These are phyloP conservation scores for Chlorella sp. DNA, from an alignment of 139 green algal genomes.

Conservation along the genomic window DNA sequence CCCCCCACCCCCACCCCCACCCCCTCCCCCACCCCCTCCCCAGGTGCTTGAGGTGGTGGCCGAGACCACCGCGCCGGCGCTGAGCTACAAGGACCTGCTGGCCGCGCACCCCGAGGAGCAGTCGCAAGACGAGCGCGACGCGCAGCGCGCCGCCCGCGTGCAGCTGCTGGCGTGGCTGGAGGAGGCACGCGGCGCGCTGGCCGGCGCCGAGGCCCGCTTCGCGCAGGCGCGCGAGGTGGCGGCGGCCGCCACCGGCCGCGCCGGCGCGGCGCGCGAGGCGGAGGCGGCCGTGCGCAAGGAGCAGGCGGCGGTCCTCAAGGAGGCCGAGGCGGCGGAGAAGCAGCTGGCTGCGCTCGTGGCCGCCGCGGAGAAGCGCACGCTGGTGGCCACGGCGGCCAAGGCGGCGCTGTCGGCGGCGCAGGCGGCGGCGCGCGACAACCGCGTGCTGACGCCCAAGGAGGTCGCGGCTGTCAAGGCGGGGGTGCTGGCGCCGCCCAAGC, in stretches of 20 bases:
- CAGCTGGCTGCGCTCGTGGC: constrained; percentile 31
- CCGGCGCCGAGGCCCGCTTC: constrained; percentile 14
- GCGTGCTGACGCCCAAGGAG: constrained; percentile 41
- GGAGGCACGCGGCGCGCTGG: constrained; percentile 32
- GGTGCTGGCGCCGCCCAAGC: background rate
- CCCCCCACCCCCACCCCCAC: background rate
- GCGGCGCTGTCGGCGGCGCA: constrained; percentile 55
- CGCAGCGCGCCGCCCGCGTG: constrained; percentile 24
- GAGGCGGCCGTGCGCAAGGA: constrained; percentile 35
- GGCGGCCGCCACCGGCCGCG: background rate
- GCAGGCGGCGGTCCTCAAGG: constrained; percentile 32
- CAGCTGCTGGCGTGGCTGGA: constrained; percentile 36
- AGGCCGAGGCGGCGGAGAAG: constrained; percentile 38
- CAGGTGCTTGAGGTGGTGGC: constrained; percentile 81
- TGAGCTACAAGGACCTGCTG: constrained; percentile 55
- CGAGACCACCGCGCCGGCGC: constrained; percentile 55
- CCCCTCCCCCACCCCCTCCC: background rate
- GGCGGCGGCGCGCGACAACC: constrained; percentile 27
- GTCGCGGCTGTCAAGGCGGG: constrained; percentile 30
- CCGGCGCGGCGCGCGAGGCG: background rate
- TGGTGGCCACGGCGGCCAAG: constrained; percentile 45
- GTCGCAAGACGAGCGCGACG: constrained; percentile 14
- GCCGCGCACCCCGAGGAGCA: constrained; percentile 28
- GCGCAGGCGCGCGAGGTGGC: background rate
- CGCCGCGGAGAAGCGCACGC: constrained; percentile 30